Evolutionary conservation across 2,329 filamentous ascomycete genomes (phyloP).

Genomic region (Colletotrichum aenigma): DNA sequence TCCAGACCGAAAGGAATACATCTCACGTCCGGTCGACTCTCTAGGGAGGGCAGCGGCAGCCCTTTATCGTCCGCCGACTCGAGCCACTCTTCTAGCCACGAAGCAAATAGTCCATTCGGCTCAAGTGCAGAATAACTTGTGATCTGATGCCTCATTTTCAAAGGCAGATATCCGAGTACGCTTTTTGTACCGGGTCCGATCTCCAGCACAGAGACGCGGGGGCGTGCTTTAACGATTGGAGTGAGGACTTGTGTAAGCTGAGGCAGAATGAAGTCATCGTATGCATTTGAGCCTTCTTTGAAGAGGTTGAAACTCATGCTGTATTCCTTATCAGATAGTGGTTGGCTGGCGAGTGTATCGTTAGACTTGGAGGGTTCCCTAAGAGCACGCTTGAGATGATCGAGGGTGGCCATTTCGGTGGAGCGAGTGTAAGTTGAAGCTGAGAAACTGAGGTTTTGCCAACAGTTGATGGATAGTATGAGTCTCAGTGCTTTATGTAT

Average conservation of each 20-base stretch:
- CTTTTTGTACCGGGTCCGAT: constrained; percentile 63
- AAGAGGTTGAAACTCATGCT: constrained; percentile 51
- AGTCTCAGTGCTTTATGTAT: too few relatives aligned
- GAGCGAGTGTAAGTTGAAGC: too few relatives aligned
- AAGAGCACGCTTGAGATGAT: neutral
- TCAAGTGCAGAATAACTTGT: constrained; percentile 59
- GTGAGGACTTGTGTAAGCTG: constrained; percentile 47
- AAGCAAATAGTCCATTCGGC: constrained; percentile 51
- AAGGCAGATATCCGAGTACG: constrained; percentile 54
- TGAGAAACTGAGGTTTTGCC: too few relatives aligned
- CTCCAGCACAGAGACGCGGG: constrained; percentile 57
- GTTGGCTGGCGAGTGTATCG: constrained; percentile 22
- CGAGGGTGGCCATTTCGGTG: neutral
- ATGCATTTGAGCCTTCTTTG: constrained; percentile 36
- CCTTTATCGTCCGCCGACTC: constrained; percentile 26
- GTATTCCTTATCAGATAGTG: constrained; percentile 54
- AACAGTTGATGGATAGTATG: too few relatives aligned
- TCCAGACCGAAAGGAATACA: constrained; percentile 41
- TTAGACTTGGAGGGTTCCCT: neutral
- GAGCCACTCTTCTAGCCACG: constrained; percentile 47
- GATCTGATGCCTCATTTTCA: constrained; percentile 43
- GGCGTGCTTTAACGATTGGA: constrained; percentile 43
- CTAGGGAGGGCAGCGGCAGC: constrained; percentile 44
- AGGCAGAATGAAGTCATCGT: constrained; percentile 57
- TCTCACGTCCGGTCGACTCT: constrained; percentile 41